Evolutionary conservation across 257 asterid species (phyloP), one percentile per base, ranked within the genome.

Genomic region (Echites panduratus): DNA sequence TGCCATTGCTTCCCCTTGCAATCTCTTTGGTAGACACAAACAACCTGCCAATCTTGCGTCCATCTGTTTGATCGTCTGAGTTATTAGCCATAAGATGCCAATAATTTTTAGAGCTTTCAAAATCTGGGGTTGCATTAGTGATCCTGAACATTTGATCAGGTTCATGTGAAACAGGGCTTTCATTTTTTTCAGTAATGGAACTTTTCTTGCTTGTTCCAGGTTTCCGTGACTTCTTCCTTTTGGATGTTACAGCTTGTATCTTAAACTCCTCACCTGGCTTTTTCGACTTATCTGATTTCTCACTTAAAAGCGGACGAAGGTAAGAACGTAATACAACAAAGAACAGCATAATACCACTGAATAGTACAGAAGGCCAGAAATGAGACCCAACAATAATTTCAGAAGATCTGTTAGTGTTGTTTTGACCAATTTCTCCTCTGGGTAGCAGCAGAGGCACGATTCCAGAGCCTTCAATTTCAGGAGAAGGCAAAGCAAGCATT

Each of bases 1-100:
- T 92, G 32, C 98, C 98, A 66, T 92, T 92, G 85, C 98, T 90
- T 63, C 98, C 98, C 78, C 85, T 92, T 0, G 97, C 98, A 4
- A 90, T 90, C 84, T 87, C 96, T 75, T 78, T 87, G 62, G 79
- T 78, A 26, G 87, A 82, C 38, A 87, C 85, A 49, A 84, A 77
- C 78, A 92, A 48, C 79, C 85, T 87, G 74, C 98, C 97, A 77
- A 92, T 89, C 81, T 71, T 86, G 57, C 98, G 95, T 38, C 84
- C 89, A 73, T 78, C 79, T 2, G 57, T 66, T 45, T 38, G 73
- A 78, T 72, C 57, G 26, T 54, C 79, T 57, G 70, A 58, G 52
- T 59, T 76, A 52, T 73, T 64, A 65, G 75, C 72, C 35, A 79
- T 76, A 40, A 70, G 75, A 14, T 70, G 72, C 76, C 79, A 82